Evolutionary conservation across 495 filamentous ascomycete genomes (phyloP).

Genomic region (Aspergillus saccharolyticus): DNA sequence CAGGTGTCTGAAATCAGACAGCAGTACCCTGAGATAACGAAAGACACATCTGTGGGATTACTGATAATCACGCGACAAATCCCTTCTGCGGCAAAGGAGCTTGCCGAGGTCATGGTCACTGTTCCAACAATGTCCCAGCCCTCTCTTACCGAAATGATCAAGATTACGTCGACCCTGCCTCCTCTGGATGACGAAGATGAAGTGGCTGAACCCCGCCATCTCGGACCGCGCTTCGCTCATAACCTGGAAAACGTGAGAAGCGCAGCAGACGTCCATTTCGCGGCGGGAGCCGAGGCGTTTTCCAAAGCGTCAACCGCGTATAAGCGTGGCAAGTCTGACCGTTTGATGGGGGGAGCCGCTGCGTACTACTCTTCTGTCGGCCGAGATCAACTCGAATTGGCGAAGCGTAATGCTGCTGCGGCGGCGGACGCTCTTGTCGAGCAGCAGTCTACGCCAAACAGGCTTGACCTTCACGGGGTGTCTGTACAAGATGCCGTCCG

Average conservation of each 20-base stretch:
- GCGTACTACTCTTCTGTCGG: conserved; percentile 60
- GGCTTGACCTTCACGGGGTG: conserved; percentile 80
- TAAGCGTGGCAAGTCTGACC: conserved; percentile 60
- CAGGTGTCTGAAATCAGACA: conserved; percentile 49
- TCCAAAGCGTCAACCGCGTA: conserved; percentile 56
- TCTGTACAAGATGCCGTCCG: conserved; percentile 71
- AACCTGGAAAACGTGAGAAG: conserved; percentile 25
- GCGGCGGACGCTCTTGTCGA: conserved; percentile 60
- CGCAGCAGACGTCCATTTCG: conserved; percentile 34
- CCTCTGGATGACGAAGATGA: conserved; percentile 28
- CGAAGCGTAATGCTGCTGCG: conserved; percentile 38
- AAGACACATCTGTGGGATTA: conserved; percentile 43
- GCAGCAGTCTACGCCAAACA: conserved; percentile 48
- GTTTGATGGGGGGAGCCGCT: conserved; percentile 59
- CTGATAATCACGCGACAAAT: conserved; percentile 52
- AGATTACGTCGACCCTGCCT: conserved; percentile 33
- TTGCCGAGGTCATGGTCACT: conserved; percentile 48
- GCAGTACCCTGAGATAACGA: conserved; percentile 48
- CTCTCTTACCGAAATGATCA: conserved; percentile 38
- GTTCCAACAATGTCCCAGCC: conserved; percentile 12
- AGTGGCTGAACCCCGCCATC: conserved; percentile 8
- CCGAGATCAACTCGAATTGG: conserved; percentile 45
- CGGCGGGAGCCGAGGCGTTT: conserved; percentile 45
- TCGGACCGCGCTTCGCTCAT: conserved; percentile 8
- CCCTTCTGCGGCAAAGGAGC: conserved; percentile 50